Base-by-base conservation (phyloP, 768 basidiomycete species). In the Cubamyces lactineus region DNA sequence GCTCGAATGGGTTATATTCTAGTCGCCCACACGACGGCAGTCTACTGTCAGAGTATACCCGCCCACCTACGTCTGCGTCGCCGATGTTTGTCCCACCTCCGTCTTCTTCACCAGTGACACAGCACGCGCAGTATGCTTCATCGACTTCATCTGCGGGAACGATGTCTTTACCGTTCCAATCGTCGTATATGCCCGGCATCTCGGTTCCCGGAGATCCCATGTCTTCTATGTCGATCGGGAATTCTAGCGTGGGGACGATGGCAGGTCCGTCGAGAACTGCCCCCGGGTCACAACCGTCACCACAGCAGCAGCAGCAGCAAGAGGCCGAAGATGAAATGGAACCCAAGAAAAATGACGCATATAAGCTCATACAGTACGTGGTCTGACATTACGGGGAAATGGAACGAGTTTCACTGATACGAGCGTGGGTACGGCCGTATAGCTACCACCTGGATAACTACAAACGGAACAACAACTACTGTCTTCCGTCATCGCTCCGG, bases 381-480 rank as follows among this genome's bases (percentile, higher is more conserved):
- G 15, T 6, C 21, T 21, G 11, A 30, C 13, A 23, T 34, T 9
- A n/a, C n/a, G 17, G 51, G 8, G 41, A 63, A 47, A 9, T 46
- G 46, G 24, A 39, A 9, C 48, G 19, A 50, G 43, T 16, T 28
- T 24, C 41, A 43, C 47, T 47, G 28, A 48, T 40, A 38, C 23
- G 38, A 45, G 38, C 21, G 16, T 30, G 30, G 24, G 24, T 2
- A 11, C 24, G 21, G 19, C 11, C 46, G 26, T 34, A 30, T 28
- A 93, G 92, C 62, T 96, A 96, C 74, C 96, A 98, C 71, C 80
- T 98, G 51, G 91, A 94, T 67, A 96, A 96, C 68, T 94, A 86
- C 72, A 89, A 87, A 71, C 80, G 89, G 63, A 96, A 96, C 68
- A 87, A 87, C 43, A 82, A 84, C 12, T 98, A 98, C 71, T 92